These are phyloP conservation scores for Termitomyces sp. DNA, from an alignment of 768 basidiomycete genomes.

Conservation along the genomic window DNA sequence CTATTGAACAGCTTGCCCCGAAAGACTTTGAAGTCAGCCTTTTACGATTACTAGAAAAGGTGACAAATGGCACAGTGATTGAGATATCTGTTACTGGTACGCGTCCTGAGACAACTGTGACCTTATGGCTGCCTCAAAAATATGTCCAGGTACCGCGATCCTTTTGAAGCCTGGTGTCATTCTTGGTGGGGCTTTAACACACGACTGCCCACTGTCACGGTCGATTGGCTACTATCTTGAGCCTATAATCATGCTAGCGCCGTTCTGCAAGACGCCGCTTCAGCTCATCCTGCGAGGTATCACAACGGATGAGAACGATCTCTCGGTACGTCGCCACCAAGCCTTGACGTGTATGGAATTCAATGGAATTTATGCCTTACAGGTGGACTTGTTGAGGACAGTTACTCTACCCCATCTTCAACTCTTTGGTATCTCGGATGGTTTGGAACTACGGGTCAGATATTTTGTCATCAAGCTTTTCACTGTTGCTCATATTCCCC, in stretches of 20 bases:
- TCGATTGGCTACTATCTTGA: slow-evolving; percentile 95
- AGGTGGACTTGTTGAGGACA: slow-evolving; percentile 89
- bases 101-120: slow-evolving; percentile 14
- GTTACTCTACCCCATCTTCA: slow-evolving; percentile 90
- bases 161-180: slow-evolving; percentile 92
- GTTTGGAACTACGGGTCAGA: slow-evolving; percentile 80
- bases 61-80: slow-evolving; percentile 91
- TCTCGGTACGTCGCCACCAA: slow-evolving; percentile 55
- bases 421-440: slow-evolving; percentile 85
- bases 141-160: slow-evolving; percentile 74
- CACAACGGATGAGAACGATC: slow-evolving; percentile 89
- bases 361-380: slow-evolving; percentile 12
- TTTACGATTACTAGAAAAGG: slow-evolving; percentile 80
- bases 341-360: background rate
- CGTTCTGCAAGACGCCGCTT: slow-evolving; percentile 87
- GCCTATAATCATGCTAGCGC: slow-evolving; percentile 83
- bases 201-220: slow-evolving; percentile 87
- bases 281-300: slow-evolving; percentile 82
- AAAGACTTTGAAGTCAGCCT: slow-evolving; percentile 92
- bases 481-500: slow-evolving; percentile 1
- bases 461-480: background rate
- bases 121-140: slow-evolving; percentile 1
- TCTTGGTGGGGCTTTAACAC: slow-evolving; percentile 72
- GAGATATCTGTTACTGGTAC: slow-evolving; percentile 95
- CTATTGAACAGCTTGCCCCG: background rate